These are phyloP conservation scores for Citrus inodora DNA, from an alignment of 345 rosid genomes.

Conservation along the genomic window DNA sequence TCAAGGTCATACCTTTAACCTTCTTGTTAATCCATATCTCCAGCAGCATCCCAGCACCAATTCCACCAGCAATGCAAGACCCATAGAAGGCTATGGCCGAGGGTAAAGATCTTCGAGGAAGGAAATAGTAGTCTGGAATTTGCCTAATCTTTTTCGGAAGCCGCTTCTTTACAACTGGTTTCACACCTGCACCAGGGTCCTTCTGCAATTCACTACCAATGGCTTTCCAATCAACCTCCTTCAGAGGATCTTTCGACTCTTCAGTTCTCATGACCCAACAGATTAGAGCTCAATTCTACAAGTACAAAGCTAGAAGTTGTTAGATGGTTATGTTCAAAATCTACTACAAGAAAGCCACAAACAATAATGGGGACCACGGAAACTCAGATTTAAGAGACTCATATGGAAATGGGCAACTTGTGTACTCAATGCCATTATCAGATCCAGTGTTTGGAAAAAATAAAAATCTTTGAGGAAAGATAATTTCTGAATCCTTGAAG, in stretches of 20 bases:
- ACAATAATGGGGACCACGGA: background rate
- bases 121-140: conserved; percentile 86
- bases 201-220: conserved; percentile 64
- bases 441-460: background rate
- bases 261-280: conserved; percentile 48
- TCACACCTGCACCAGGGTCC: conserved; percentile 47
- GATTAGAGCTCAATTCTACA: conserved; percentile 5
- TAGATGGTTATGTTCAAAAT: background rate
- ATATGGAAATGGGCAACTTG: background rate
- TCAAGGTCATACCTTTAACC: conserved; percentile 51
- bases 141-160: conserved; percentile 77
- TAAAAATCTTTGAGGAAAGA: background rate
- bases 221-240: conserved; percentile 83
- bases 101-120: conserved; percentile 66
- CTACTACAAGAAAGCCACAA: background rate
- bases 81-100: conserved; percentile 67
- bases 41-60: conserved; percentile 85
- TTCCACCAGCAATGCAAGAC: conserved; percentile 74
- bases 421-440: background rate
- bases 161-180: conserved; percentile 55
- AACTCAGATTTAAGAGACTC: background rate
- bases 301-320: background rate
- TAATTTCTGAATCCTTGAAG: background rate
- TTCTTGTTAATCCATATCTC: conserved; percentile 89
- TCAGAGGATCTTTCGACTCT: conserved; percentile 73